Conservation (phyloP, 805 yeast genomes). For the Metschnikowia dekortorum region DNA sequence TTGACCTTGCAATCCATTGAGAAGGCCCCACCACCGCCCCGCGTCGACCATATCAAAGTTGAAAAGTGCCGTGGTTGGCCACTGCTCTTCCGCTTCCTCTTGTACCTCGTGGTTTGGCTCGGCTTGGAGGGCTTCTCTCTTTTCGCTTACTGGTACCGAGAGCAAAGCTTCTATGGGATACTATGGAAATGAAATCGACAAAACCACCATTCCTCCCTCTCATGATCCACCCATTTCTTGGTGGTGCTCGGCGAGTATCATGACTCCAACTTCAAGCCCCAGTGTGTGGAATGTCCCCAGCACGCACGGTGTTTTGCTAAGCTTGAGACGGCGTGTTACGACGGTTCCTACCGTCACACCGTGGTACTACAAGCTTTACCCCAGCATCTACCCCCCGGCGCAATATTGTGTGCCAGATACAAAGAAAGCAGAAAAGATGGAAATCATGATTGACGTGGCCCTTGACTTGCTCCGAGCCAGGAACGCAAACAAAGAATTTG, state of each 20-base stretch:
- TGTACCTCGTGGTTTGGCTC: constrained; percentile 28
- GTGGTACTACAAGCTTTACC: constrained; percentile 51
- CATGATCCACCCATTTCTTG: constrained; percentile 26
- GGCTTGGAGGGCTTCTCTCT: constrained; percentile 34
- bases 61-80: not conserved
- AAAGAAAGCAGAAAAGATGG: constrained; percentile 61
- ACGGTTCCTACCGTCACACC: constrained; percentile 55
- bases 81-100: constrained; percentile 1
- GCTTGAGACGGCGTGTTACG: constrained; percentile 62
- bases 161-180: constrained; percentile 62
- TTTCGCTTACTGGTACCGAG: constrained; percentile 57
- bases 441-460: constrained; percentile 62
- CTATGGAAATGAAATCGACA: constrained; percentile 60
- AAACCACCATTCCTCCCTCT: constrained; percentile 35
- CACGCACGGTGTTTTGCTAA: constrained; percentile 70
- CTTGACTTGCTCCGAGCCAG: constrained; percentile 60
- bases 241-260: constrained; percentile 41
- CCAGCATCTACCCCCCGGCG: constrained; percentile 52
- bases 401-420: constrained; percentile 69
- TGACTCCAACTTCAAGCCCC: constrained; percentile 47
- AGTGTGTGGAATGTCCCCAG: constrained; percentile 74
- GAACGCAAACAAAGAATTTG: constrained; percentile 62
- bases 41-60: too few relatives aligned
- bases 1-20: not conserved
- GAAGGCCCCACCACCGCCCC: not conserved